Conservation (phyloP, 208 protist genomes). For the Acanthamoeba culbertsoni region DNA sequence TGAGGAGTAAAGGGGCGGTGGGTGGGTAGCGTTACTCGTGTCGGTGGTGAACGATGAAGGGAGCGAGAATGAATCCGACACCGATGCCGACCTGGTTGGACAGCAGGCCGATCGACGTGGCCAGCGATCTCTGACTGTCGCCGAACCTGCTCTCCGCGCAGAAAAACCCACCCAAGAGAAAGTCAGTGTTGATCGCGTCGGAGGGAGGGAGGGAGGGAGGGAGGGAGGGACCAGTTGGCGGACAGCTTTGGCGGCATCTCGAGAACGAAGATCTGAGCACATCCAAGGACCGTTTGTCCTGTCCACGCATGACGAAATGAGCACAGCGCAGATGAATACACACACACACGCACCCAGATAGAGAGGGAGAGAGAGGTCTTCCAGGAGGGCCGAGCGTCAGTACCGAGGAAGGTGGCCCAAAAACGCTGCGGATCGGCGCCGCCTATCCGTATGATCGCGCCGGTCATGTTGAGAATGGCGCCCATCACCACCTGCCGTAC, state of each 20-base stretch:
- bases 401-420: not conserved
- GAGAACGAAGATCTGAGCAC: not conserved
- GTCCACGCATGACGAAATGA: not conserved
- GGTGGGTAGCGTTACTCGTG: too few species aligned
- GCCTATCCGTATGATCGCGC: not conserved
- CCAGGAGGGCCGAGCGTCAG: not conserved
- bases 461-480: not conserved
- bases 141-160: not conserved
- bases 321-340: too few species aligned
- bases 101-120: not conserved
- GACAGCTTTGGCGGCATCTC: not conserved
- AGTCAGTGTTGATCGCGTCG: not conserved
- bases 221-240: not conserved
- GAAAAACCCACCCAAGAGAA: not conserved
- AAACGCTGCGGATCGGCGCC: not conserved
- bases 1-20: not conserved
- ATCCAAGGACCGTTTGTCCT: not conserved
- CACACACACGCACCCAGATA: not conserved
- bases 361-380: not conserved
- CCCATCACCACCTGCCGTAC: not conserved
- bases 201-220: not conserved
- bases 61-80: not conserved
- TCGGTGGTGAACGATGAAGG: not conserved
- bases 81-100: constrained; percentile 9
- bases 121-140: not conserved